Base-by-base conservation (phyloP, 768 basidiomycete genomes). In the Pluteus cervinus region DNA sequence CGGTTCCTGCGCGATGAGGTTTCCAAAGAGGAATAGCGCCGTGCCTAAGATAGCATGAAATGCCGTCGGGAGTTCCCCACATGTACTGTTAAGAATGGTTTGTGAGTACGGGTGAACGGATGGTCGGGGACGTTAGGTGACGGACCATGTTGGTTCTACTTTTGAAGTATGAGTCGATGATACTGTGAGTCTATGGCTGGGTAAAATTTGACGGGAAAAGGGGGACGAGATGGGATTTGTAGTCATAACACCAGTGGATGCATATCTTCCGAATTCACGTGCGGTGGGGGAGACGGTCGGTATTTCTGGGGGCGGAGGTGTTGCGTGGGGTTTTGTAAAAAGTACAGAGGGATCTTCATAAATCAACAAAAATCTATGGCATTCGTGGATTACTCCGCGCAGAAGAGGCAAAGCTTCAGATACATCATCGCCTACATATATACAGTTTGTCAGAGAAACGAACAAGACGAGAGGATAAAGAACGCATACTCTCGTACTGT, bases 1-100 rank as follows among this genome's bases (percentile, higher is more conserved):
- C 2, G 74, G 57, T 30, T 76, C 65, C 41, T 71, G 69, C 4
- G 69, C 68, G 37, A 85, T 67, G 39, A 79, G 56, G 45, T 71
- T 78, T 32, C 79, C 82, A 42, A 81, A 74, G 40, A 77, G 62
- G 53, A 78, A 80, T 24, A 86, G 65, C 3, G 76, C 62, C 16
- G 75, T 75, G 36, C 81, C 81, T 17, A 82, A 63, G 34, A 82
- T 65, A 24, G 78, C 66, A 49, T 84, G 79, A 51, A 86, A 79
- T 3, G 79, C 76, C 1, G 78, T 78, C 4, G 76, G 73, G 4
- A 73, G 67, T 40, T 82, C 80, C 30, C 56, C 48, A 48, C 52
- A 61, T 53, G 58, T 65, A 37, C 63, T 66, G 44, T 17, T 37
- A 43, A 39, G 24, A 38, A 7, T 33, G 39, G 26, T 21, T 41